Conservation (phyloP, 495 filamentous ascomycete species). For the Haplographium delicatum region DNA sequence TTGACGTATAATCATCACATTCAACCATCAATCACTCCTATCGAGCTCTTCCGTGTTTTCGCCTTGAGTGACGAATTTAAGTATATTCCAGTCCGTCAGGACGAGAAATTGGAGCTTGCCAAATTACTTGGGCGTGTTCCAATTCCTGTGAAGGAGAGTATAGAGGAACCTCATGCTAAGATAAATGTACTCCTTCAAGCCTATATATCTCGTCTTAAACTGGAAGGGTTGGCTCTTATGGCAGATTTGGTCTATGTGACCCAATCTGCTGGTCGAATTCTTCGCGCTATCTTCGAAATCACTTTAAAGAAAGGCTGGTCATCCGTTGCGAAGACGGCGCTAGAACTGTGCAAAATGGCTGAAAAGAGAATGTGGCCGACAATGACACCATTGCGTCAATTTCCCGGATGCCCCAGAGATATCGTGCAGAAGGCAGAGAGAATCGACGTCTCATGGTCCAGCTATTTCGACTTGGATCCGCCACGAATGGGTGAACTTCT, state of each 20-base stretch:
- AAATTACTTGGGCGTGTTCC: conserved; percentile 88
- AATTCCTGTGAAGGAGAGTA: conserved; percentile 93
- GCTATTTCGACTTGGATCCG: conserved; percentile 92
- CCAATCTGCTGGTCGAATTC: conserved; percentile 92
- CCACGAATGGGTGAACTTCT: conserved; percentile 96
- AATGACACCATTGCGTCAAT: conserved; percentile 93
- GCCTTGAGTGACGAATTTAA: conserved; percentile 97
- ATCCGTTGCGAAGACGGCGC: conserved; percentile 82
- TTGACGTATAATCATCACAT: conserved; percentile 92
- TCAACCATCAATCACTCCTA: conserved; percentile 82
- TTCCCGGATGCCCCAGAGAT: conserved; percentile 73
- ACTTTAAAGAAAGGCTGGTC: conserved; percentile 94
- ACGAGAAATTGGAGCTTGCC: conserved; percentile 93
- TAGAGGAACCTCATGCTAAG: conserved; percentile 95
- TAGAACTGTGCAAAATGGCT: conserved; percentile 98
- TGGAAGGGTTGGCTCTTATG: conserved; percentile 94
- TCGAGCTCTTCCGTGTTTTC: conserved; percentile 97
- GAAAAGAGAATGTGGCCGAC: conserved; percentile 99
- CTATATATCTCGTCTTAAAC: conserved; percentile 89
- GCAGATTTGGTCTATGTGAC: conserved; percentile 98
- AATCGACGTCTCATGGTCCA: conserved; percentile 89
- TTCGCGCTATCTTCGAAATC: conserved; percentile 95
- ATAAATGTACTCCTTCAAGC: conserved; percentile 99
- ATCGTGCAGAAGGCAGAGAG: conserved; percentile 88
- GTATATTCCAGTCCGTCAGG: conserved; percentile 95